Percentiles rank a stretch among this genome's conserved stretches.
Conservation (phyloP, 768 basidiomycete species). For the Boletales sp. region DNA sequence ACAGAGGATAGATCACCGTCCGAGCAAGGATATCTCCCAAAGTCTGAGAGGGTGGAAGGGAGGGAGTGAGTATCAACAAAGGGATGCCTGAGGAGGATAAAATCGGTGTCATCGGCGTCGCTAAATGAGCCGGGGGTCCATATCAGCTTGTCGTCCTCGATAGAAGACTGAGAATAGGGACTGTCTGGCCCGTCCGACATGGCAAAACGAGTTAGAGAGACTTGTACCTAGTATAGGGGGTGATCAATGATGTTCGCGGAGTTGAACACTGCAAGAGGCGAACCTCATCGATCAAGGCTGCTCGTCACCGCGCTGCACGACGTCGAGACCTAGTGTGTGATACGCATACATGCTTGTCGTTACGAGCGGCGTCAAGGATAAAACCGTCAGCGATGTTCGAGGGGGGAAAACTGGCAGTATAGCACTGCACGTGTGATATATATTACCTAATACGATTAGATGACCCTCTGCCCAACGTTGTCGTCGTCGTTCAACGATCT, state of each 20-base stretch:
- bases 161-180: slow-evolving; percentile 11
- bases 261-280: slow-evolving; percentile 1
- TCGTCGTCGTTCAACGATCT: slow-evolving; percentile 17
- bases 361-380: too few relatives aligned
- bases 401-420: too few relatives aligned
- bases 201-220: background rate
- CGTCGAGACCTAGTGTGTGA: background rate
- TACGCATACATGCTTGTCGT: background rate
- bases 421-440: slow-evolving; percentile 19
- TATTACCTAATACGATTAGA: slow-evolving; percentile 35
- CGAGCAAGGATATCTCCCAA: background rate
- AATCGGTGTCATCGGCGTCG: slow-evolving; percentile 24
- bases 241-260: slow-evolving; percentile 12
- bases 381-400: too few relatives aligned
- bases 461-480: slow-evolving; percentile 35
- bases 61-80: slow-evolving; percentile 12
- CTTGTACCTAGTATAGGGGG: background rate
- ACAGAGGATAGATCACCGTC: slow-evolving; percentile 12
- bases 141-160: slow-evolving; percentile 22
- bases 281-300: slow-evolving; percentile 2
- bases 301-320: slow-evolving; percentile 9
- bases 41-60: slow-evolving; percentile 10
- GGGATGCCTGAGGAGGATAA: slow-evolving; percentile 21
- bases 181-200: slow-evolving; percentile 14
- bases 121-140: slow-evolving; percentile 12